Evolutionary conservation across 2,329 filamentous ascomycete species (phyloP).

Genomic region (Zasmidium angulare): DNA sequence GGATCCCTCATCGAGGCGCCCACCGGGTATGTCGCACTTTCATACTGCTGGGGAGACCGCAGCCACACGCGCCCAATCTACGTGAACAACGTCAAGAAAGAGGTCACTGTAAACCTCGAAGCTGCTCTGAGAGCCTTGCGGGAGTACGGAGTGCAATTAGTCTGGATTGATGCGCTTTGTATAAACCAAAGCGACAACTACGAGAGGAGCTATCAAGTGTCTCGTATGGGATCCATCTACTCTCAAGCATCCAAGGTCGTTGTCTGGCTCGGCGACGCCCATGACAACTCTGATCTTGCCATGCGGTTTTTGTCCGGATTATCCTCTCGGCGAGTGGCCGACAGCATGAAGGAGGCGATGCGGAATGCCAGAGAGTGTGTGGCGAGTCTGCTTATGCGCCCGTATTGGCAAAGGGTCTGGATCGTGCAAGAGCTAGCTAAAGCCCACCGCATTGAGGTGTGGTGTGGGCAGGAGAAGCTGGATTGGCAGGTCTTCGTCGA

Average conservation of each 20-base stretch:
- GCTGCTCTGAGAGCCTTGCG: not conserved
- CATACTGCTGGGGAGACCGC: conserved; percentile 5
- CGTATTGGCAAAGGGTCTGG: not conserved
- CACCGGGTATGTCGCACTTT: conserved; percentile 1
- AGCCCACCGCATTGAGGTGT: not conserved
- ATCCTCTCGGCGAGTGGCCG: too few relatives aligned
- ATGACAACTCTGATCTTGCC: not conserved
- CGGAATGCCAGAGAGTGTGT: too few relatives aligned
- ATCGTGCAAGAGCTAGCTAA: conserved; percentile 6
- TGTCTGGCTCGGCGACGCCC: conserved; percentile 1
- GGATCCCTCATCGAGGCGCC: too few relatives aligned
- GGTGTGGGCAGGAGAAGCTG: conserved; percentile 2
- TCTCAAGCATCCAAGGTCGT: not conserved
- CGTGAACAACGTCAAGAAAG: not conserved
- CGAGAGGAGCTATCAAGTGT: conserved; percentile 6
- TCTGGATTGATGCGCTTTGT: conserved; percentile 11
- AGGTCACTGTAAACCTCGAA: not conserved
- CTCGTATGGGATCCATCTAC: conserved; percentile 10
- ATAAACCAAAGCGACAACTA: conserved; percentile 8
- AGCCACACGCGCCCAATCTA: not conserved
- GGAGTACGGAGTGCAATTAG: not conserved
- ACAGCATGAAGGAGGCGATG: not conserved
- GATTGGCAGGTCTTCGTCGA: not conserved
- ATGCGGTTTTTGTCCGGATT: not conserved
- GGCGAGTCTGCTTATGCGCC: not conserved